Percentiles rank a stretch among this genome's conserved stretches.
These are phyloP conservation scores for Neurospora intermedia DNA, from an alignment of 495 filamentous ascomycete species.

Conservation along the genomic window DNA sequence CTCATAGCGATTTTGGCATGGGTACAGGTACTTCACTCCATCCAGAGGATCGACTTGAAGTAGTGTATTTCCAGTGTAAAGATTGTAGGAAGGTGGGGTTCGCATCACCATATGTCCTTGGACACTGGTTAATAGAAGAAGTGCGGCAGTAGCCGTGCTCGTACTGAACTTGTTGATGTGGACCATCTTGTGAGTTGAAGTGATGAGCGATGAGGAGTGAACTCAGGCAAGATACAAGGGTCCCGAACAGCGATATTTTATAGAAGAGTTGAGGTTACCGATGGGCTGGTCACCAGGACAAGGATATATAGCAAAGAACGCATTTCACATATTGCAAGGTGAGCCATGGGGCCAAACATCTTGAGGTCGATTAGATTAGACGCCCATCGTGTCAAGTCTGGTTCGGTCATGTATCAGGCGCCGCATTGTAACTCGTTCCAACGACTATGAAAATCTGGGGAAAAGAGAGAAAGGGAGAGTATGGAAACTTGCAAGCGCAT, in stretches of 20 bases:
- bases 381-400: neutral
- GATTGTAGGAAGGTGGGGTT: conserved; percentile 48
- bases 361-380: neutral
- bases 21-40: conserved; percentile 49
- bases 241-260: neutral
- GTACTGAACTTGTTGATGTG: neutral
- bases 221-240: neutral
- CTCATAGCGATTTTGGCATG: conserved; percentile 46
- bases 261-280: neutral
- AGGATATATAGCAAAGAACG: neutral
- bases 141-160: conserved; percentile 10
- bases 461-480: neutral
- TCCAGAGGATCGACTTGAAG: conserved; percentile 48
- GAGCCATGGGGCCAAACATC: neutral
- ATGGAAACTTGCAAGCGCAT: neutral
- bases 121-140: conserved; percentile 32
- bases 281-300: neutral
- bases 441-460: neutral
- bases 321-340: neutral
- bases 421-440: neutral
- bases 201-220: neutral
- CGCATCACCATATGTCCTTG: conserved; percentile 57
- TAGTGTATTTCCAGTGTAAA: conserved; percentile 12
- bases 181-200: neutral
- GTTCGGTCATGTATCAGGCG: neutral